Conservation (phyloP, 257 asterid genomes). For the Lantana camara region DNA sequence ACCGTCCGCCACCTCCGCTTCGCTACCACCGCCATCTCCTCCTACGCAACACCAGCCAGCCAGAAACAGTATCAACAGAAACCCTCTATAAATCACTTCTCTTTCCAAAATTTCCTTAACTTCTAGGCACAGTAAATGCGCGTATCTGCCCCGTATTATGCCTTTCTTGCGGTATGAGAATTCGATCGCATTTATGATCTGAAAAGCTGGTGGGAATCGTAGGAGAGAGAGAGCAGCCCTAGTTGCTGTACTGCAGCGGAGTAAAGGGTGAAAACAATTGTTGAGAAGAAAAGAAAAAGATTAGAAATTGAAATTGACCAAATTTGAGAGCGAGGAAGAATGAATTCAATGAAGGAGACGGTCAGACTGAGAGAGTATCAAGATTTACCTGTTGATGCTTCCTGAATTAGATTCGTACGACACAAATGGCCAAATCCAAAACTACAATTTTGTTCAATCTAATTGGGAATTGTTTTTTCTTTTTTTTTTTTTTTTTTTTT, state of each 20-base stretch:
- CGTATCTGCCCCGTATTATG: background rate
- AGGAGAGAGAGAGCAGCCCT: slow-evolving; percentile 22
- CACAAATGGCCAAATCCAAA: background rate
- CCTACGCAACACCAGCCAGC: background rate
- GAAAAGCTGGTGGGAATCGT: slow-evolving; percentile 28
- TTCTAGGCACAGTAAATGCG: background rate
- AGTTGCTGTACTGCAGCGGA: background rate
- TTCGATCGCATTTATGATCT: slow-evolving; percentile 18
- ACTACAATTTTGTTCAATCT: background rate
- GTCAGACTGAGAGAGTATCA: background rate
- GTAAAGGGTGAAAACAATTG: background rate
- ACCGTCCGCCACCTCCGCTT: slow-evolving; percentile 69
- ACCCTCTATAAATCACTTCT: background rate
- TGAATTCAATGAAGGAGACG: background rate
- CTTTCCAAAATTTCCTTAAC: background rate
- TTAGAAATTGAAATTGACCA: background rate
- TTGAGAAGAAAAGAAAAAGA: background rate
- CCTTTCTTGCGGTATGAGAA: slow-evolving; percentile 8
- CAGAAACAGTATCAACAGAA: slow-evolving; percentile 15
- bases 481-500: no score
- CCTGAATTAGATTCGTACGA: background rate
- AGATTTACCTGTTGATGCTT: background rate
- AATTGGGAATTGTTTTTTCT: background rate
- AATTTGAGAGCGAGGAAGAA: background rate
- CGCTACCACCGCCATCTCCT: slow-evolving; percentile 39